phyloP scores from a whole-genome alignment of 257 asterid genomes.

The Fraxinus cuspidata region DNA sequence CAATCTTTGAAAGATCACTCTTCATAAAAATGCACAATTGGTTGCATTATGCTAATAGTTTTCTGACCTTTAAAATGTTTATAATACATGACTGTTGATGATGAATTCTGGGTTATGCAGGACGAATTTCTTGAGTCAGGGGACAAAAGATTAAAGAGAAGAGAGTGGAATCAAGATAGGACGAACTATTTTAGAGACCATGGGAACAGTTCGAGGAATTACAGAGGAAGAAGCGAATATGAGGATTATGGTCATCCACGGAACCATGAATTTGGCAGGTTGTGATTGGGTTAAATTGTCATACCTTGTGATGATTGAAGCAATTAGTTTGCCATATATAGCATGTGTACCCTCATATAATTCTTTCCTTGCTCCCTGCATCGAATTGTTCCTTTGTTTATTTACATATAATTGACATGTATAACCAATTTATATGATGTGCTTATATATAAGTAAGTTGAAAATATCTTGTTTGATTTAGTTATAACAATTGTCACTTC shows the following conservation, averaged over 20 bases:
- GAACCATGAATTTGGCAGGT: slow-evolving; percentile 55
- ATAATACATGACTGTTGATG: slow-evolving; percentile 12
- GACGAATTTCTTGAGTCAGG: slow-evolving; percentile 34
- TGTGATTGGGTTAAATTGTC: slow-evolving; percentile 11
- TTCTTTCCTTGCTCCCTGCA: slow-evolving; percentile 8
- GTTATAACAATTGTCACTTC: slow-evolving; percentile 13
- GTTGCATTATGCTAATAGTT: not conserved
- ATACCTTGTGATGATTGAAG: slow-evolving; percentile 22
- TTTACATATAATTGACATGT: slow-evolving; percentile 5
- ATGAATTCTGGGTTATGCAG: slow-evolving; percentile 31
- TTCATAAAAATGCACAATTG: not conserved
- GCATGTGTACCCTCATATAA: slow-evolving; percentile 5
- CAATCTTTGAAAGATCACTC: not conserved
- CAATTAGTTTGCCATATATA: slow-evolving; percentile 18
- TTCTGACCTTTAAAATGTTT: not conserved
- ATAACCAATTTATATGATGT: slow-evolving; percentile 1
- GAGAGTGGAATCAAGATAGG: slow-evolving; percentile 31
- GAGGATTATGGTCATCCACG: slow-evolving; percentile 47
- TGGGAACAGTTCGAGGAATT: slow-evolving; percentile 30
- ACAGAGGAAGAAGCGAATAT: slow-evolving; percentile 44
- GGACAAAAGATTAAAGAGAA: slow-evolving; percentile 34
- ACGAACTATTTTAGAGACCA: slow-evolving; percentile 33
- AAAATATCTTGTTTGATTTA: slow-evolving; percentile 17
- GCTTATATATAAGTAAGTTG: not conserved
- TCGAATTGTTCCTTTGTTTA: not conserved